Base-by-base conservation (phyloP, 495 filamentous ascomycete species). In the Extremus antarcticus region DNA sequence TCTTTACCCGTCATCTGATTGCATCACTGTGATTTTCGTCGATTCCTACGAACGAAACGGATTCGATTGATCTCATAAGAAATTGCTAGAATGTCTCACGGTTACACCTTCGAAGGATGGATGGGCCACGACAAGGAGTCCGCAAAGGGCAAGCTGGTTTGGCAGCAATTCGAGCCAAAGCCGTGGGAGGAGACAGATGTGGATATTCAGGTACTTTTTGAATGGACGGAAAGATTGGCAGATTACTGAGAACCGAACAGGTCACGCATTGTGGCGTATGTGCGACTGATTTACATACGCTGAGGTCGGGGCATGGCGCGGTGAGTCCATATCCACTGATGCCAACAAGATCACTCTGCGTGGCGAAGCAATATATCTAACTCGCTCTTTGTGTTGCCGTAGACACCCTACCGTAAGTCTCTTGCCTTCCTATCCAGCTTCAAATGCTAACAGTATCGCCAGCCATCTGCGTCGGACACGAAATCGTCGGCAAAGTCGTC, bases 191-290 rank as follows among this genome's bases (percentile, higher is more conserved):
- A 85, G 60, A 84, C 77, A 56, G 87, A 94, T 68, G 75, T 94
- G 47, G 84, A 88, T 64, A 86, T 88, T 57, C 73, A 81, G 64
- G n/a, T n/a, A n/a, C n/a, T n/a, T n/a, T n/a, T n/a, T n/a, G n/a
- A n/a, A n/a, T n/a, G n/a, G n/a, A n/a, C n/a, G n/a, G n/a, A n/a
- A n/a, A n/a, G n/a, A n/a, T n/a, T n/a, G n/a, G n/a, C n/a, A n/a
- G n/a, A n/a, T n/a, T n/a, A n/a, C n/a, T n/a, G n/a, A n/a, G n/a
- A n/a, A n/a, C n/a, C n/a, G n/a, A n/a, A n/a, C n/a, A n/a, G n/a
- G 73, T 95, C 58, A 76, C 85, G 0, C 87, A 94, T 71, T 92
- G 87, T 67, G 87, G 88, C 49, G 81, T 95, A 62, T 94, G 89
- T 69, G 88, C 86, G 25, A 77, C 76, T 47, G 87, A 95, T 63